Base-by-base conservation (phyloP, 257 asterid species). In the Gentiana macrophylla region DNA sequence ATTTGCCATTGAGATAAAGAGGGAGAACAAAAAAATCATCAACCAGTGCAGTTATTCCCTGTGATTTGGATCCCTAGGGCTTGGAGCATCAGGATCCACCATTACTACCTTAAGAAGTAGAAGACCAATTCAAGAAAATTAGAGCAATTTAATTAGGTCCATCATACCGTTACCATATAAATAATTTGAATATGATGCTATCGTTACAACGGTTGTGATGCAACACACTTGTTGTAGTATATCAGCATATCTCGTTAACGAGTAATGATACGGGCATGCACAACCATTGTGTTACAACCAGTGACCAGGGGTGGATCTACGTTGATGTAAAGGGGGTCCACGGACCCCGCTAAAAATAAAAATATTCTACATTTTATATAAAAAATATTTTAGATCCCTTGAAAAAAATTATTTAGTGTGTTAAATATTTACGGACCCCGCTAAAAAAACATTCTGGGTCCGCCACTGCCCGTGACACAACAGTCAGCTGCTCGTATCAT, bases 51-150 rank as follows among this genome's bases (percentile, higher is more conserved):
- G 56, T 63, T 80, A 80, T 64, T 80, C 88, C 24, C 84, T 3
- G 88, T 84, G 63, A 77, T 77, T 1, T 24, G 24, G 24, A 24
- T 24, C 24, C 24, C 24, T 24, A 24, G 24, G 24, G 24, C 24
- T 24, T 24, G 88, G 88, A 52, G 88, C 88, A 66, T 80, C 88
- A 12, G 88, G 88, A 49, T 80, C 80, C 67, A 80, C 88, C 84
- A 80, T 65, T n/a, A 80, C 71, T 84, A 77, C 13, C 63, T 52
- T 35, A 49, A 57, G 6, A n/a, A 13, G 43, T 8, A 35, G 6
- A 35, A 15, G 4, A 6, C 54, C 32, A 50, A 15, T 5, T 24
- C 35, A 50, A 50, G 54, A 11, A 6, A 35, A 50, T 8, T 35
- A 3, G 15, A 11, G 50, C 50, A 47, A 11, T 12, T 1, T 6